phyloP scores from a whole-genome alignment of 2,329 filamentous ascomycete species.

The Ophiostoma triangulosporum region DNA sequence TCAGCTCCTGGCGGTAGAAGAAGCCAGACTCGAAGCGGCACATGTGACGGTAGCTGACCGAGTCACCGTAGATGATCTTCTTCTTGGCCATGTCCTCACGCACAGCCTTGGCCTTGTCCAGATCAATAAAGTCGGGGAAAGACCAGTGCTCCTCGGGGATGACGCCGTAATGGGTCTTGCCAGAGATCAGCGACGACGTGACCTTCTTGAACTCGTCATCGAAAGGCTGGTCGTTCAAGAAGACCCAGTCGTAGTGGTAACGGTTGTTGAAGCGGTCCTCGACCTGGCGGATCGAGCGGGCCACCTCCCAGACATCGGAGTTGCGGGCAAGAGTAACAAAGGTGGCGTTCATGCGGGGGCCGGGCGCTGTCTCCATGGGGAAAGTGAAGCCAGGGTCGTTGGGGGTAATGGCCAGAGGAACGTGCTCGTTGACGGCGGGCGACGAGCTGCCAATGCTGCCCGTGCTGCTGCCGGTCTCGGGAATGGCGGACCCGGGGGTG shows the following conservation, averaged over 20 bases:
- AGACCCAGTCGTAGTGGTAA: slow-evolving; percentile 98
- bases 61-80: slow-evolving; percentile 98
- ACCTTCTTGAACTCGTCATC: slow-evolving; percentile 88
- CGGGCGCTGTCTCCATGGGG: slow-evolving; percentile 39
- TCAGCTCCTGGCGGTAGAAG: slow-evolving; percentile 90
- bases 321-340: slow-evolving; percentile 95
- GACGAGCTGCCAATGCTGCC: slow-evolving; percentile 14
- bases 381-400: slow-evolving; percentile 40
- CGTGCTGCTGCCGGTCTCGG: slow-evolving; percentile 3
- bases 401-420: slow-evolving; percentile 37
- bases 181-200: slow-evolving; percentile 79
- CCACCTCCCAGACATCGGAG: slow-evolving; percentile 89
- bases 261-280: slow-evolving; percentile 97
- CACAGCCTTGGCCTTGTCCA: slow-evolving; percentile 80
- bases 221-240: slow-evolving; percentile 92
- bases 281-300: slow-evolving; percentile 85
- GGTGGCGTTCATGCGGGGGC: slow-evolving; percentile 84
- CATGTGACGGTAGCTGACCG: slow-evolving; percentile 96
- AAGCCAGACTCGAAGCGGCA: slow-evolving; percentile 98
- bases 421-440: slow-evolving; percentile 19
- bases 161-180: slow-evolving; percentile 78
- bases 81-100: slow-evolving; percentile 86
- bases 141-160: slow-evolving; percentile 94
- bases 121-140: slow-evolving; percentile 89
- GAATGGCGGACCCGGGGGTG: neutral